Base-by-base conservation (phyloP, 345 rosid species). In the Pugionium dolabratum region DNA sequence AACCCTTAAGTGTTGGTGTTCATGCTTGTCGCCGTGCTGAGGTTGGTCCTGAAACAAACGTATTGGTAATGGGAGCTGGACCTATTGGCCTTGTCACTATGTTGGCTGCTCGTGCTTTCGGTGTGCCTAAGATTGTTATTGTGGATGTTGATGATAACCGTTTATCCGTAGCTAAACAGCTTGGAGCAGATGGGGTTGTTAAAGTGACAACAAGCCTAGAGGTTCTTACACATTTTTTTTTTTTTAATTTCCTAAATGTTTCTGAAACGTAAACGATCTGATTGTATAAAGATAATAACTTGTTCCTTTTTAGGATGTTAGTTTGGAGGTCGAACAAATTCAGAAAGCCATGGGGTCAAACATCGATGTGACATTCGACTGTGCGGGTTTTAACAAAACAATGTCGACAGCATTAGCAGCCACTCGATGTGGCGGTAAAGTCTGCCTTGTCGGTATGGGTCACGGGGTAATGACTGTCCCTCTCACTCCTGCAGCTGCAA, bases 51-150 rank as follows among this genome's bases (percentile, higher is more conserved):
- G 89, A 81, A 61, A 86, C 89, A 29, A 88, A 71, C 11, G 85
- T 88, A 0, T 74, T 94, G 74, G 65, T 94, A 43, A 80, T 88
- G 82, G 97, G 96, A 42, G 85, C 97, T 28, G 99, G 99, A 36
- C 97, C 99, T 0, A 90, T 94, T 50, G 99, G 97, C 7, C 97
- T 90, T n/a, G 83, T 94, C 32, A 85, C 95, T 2, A 54, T 94
- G 86, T 67, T 90, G 54, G 88, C 96, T 46, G 96, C 99, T 66
- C 91, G 81, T 5, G 97, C 99, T 36, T 94, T 94, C 51, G 91
- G 96, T 46, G 86, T 95, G 25, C 93, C 97, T 8, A 85, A 81
- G 72, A 74, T 94, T 31, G 76, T 90, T 49, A 77, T 94, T 61
- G 86, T 75, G 9, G 97, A 94, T 76, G 91, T 90, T 27, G 93